phyloP scores from a whole-genome alignment of 2,329 filamentous ascomycete genomes.

The Ophiosphaerella narmari region DNA sequence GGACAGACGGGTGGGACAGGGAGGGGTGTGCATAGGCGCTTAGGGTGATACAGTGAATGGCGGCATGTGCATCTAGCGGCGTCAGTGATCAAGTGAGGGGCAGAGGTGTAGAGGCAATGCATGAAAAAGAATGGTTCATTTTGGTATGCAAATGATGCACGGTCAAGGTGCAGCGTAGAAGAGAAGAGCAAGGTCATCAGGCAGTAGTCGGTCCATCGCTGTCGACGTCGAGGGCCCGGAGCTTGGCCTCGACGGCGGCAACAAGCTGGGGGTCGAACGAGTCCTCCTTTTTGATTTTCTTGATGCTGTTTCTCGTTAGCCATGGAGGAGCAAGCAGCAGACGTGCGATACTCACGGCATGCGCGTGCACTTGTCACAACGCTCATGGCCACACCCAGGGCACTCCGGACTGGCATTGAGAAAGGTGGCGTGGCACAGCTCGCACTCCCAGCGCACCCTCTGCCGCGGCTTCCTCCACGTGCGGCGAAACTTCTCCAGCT shows the following conservation, averaged over 20 bases:
- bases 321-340: background rate
- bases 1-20: no score
- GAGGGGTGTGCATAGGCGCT: no score
- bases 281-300: constrained; percentile 60
- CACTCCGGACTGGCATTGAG: constrained; percentile 61
- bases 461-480: constrained; percentile 52
- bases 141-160: background rate
- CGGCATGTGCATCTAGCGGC: no score
- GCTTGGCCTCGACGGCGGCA: constrained; percentile 60
- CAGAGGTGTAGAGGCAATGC: no score
- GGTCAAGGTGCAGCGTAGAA: background rate
- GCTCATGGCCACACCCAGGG: constrained; percentile 63
- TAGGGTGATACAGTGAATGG: no score
- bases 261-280: constrained; percentile 66
- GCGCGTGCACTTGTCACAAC: constrained; percentile 64
- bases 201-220: constrained; percentile 25
- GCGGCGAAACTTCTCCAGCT: constrained; percentile 36
- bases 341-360: constrained; percentile 48
- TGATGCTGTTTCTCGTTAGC: constrained; percentile 50
- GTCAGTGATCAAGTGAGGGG: no score
- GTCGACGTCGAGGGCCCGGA: constrained; percentile 45
- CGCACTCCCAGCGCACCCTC: constrained; percentile 59
- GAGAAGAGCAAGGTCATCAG: background rate
- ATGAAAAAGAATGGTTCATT: background rate
- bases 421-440: constrained; percentile 66